A percentile compares a stretch with the other conserved stretches of the same genome.
Conservation (phyloP, 2,329 filamentous ascomycete species). For the Verticillium klebahnii region DNA sequence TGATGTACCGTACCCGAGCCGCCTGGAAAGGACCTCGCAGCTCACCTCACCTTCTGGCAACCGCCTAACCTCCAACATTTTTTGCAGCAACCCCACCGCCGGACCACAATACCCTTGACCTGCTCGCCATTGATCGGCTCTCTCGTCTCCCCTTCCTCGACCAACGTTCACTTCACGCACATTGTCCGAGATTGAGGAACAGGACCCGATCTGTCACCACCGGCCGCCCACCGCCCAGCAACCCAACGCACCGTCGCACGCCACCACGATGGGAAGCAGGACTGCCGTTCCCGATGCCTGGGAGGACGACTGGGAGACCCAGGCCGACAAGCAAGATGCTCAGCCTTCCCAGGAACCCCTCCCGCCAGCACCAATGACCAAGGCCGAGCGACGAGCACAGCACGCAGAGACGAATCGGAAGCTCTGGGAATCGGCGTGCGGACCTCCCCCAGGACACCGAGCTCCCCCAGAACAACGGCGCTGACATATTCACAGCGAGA, state of each 20-base stretch:
- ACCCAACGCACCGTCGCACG: background rate
- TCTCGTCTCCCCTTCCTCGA: background rate
- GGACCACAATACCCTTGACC: background rate
- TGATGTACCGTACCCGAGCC: background rate
- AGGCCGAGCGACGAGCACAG: constrained; percentile 71
- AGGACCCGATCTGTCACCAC: background rate
- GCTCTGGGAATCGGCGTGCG: constrained; percentile 85
- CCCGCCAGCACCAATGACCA: constrained; percentile 49
- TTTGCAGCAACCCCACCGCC: background rate
- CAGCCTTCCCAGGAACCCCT: constrained; percentile 27
- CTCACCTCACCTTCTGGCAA: background rate
- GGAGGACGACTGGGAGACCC: constrained; percentile 84
- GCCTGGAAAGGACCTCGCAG: background rate
- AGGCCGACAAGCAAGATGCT: constrained; percentile 57
- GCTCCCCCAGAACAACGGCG: constrained; percentile 9
- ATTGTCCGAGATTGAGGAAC: background rate
- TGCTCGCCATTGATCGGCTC: background rate
- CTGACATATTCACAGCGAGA: constrained; percentile 31
- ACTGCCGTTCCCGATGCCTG: constrained; percentile 68
- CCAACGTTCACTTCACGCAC: background rate
- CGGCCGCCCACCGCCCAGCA: background rate
- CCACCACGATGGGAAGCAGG: constrained; percentile 40
- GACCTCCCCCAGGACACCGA: background rate
- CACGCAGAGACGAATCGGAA: constrained; percentile 81
- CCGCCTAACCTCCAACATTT: background rate